These are phyloP conservation scores for Dissophora globulifera DNA, from an alignment of 192 early-diverging fungal species.

Conservation along the genomic window DNA sequence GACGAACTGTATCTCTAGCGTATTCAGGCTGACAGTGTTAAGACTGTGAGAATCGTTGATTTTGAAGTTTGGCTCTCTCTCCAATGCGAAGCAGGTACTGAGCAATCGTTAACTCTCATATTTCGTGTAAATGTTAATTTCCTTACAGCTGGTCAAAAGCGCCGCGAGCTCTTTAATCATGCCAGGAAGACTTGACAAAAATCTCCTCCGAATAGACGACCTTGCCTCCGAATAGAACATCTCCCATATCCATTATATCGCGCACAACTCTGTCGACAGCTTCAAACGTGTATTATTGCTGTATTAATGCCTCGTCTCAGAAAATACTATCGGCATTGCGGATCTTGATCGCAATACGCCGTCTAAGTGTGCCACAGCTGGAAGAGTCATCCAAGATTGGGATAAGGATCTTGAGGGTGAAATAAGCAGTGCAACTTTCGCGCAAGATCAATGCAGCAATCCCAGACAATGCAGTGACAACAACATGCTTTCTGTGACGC, in stretches of 20 bases:
- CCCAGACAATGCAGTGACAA: conserved; percentile 38
- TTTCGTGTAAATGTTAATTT: not conserved
- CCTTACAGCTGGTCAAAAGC: conserved; percentile 4
- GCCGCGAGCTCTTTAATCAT: not conserved
- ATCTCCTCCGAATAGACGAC: conserved; percentile 45
- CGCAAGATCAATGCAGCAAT: conserved; percentile 41
- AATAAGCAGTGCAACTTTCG: conserved; percentile 38
- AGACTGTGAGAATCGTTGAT: conserved; percentile 2
- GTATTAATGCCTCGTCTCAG: conserved; percentile 54
- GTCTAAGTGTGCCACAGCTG: conserved; percentile 6
- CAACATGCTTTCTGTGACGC: not conserved
- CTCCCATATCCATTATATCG: conserved; percentile 10
- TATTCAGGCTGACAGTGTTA: not conserved
- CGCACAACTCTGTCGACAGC: conserved; percentile 14
- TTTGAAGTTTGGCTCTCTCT: conserved; percentile 6
- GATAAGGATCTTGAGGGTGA: conserved; percentile 42
- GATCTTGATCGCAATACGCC: conserved; percentile 3
- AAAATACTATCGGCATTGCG: conserved; percentile 14
- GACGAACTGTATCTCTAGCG: not conserved
- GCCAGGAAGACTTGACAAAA: conserved; percentile 41
- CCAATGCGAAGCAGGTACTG: not conserved
- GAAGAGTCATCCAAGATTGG: not conserved
- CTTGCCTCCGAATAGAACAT: conserved; percentile 16
- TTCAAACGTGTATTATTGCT: conserved; percentile 20
- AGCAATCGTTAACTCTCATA: conserved; percentile 1